Base-by-base conservation (phyloP, 176 grass and related monocot species). In the Themeda triandra region DNA sequence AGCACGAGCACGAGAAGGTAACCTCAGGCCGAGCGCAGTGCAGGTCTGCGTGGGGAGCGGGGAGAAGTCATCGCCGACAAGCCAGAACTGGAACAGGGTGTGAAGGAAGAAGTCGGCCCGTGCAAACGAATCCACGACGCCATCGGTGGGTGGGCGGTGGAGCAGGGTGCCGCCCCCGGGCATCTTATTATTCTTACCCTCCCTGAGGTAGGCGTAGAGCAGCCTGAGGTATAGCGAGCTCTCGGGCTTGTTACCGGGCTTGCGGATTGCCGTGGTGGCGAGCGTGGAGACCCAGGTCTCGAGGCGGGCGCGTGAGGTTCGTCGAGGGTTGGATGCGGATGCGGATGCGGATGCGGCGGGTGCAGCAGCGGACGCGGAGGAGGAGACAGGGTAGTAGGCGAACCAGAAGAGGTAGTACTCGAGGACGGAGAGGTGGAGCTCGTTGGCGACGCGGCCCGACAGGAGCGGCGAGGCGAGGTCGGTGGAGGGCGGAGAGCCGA, bases 391-490 rank as follows among this genome's bases (percentile, higher is more conserved):
- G 60, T 91, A 86, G 65, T 96, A 99, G n/a, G 93, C 91, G 80
- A 96, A 99, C 96, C 96, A 99, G 77, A 99, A 96, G 71, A 99
- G 83, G 86, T 91, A 94, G 80, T 99, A 99, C 76, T 99, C 89
- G 53, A 96, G 86, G 28, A 92, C 86, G 19, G 91, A 92, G 68
- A 99, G 90, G 66, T 96, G 89, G 18, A 99, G 72, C 56, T 92
- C 84, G 78, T 84, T 69, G 82, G 82, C 88, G 63, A 96, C 83
- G 69, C 91, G 83, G 17, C 81, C 49, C 2, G 75, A 78, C 36
- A 95, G 88, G 41, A 99, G 86, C 60, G 89, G 87, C 71, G 89
- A 94, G 35, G 88, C 28, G 44, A 81, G 71, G 68, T 84, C 24
- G 28, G 86, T 36, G 81, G 48, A 29, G 23, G 85, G 30, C 11